Conservation (phyloP, 2,329 filamentous ascomycete genomes). For the Talaromyces atroroseus region DNA sequence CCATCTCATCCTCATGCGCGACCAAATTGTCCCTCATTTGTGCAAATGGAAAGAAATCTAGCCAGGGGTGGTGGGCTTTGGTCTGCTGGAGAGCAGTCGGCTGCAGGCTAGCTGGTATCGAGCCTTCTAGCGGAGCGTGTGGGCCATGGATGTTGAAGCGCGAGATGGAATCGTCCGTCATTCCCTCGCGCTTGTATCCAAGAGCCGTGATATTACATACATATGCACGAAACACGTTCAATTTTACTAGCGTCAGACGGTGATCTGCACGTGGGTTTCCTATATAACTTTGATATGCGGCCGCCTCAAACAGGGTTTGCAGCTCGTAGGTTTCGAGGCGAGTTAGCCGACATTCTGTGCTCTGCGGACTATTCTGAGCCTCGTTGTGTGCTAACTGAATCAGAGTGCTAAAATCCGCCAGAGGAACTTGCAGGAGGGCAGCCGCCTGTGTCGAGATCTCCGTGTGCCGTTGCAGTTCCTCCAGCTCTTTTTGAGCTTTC, state of each 20-base stretch:
- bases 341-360: background rate
- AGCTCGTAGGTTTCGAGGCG: too few species aligned
- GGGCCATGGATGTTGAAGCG: background rate
- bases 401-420: too few species aligned
- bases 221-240: background rate
- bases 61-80: constrained; percentile 5
- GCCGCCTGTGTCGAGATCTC: too few species aligned
- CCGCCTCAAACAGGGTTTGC: background rate
- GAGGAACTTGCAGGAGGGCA: too few species aligned
- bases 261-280: background rate
- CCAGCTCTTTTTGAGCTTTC: background rate
- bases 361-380: background rate
- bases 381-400: background rate
- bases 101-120: background rate
- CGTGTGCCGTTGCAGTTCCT: too few species aligned
- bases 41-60: constrained; percentile 5
- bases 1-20: constrained; percentile 12
- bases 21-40: constrained; percentile 11
- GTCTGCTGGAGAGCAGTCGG: constrained; percentile 5
- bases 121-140: background rate
- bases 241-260: background rate
- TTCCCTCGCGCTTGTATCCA: background rate
- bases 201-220: background rate
- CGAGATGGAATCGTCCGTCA: constrained; percentile 5
- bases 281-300: background rate